Evolutionary conservation across 441 rosid species (phyloP), one percentile per base, ranked within the genome.

Genomic region (Macaranga tanarius): DNA sequence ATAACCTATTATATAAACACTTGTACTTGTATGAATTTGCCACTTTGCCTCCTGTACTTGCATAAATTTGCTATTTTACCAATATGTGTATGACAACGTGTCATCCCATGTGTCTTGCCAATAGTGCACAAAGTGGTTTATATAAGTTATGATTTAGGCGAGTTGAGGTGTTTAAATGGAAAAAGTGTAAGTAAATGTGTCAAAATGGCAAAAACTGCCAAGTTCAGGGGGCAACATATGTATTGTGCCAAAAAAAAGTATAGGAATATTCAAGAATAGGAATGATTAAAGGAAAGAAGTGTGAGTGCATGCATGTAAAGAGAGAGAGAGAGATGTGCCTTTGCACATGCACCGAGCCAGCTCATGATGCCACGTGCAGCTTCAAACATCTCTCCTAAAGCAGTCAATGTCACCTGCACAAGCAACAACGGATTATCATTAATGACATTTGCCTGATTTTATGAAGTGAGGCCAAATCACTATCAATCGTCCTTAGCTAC

Each of bases 311-410:
- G 75, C 69, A 66, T 57, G 47, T 73, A 16, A 67, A 23, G 23
- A 58, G 22, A n/a, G n/a, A n/a, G 71, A 48, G 40, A 78, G 54
- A 62, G 7, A 73, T 71, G 77, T 67, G 90, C 99, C 95, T 87
- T 96, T 55, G 99, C 99, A 76, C 99, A 93, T 62, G 92, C 98
- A 76, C 95, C 91, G 45, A 96, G 94, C 99, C 99, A 96, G 70
- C 26, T 81, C 97, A 92, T 96, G 72, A 96, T 96, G 75, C 90
- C 78, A n/a, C 96, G 87, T 71, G 99, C 97, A 78, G 93, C 97
- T 85, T 92, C 80, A 85, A 96, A 96, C 97, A 90, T 93, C 85
- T 96, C 91, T 61, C 87, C 97, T 31, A 96, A 76, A 69, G 99
- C 99, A 77, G 89, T 76, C 79, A 93, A 82, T 34, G 98, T 93